These are phyloP conservation scores for Daldinia caldariorum DNA, from an alignment of 495 filamentous ascomycete species.

Conservation along the genomic window DNA sequence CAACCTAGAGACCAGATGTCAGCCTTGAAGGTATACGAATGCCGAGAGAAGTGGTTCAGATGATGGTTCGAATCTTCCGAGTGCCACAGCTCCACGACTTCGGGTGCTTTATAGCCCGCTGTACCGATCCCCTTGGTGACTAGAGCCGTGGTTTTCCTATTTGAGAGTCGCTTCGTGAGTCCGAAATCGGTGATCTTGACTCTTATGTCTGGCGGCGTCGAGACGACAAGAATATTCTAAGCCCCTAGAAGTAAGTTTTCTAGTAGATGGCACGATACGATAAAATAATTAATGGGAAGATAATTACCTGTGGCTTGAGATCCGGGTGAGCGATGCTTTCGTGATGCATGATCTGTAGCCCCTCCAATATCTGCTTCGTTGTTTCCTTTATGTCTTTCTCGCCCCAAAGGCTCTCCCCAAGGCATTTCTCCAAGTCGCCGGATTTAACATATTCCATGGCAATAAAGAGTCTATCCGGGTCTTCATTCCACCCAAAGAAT, in stretches of 20 bases:
- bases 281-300: neutral
- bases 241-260: neutral
- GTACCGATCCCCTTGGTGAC: neutral
- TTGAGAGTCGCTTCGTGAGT: neutral
- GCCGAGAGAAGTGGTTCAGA: neutral
- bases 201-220: neutral
- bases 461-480: neutral
- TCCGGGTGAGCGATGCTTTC: neutral
- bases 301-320: constrained; percentile 13
- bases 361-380: constrained; percentile 1
- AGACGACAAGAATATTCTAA: constrained; percentile 14
- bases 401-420: neutral
- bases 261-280: no score
- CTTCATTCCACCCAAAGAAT: constrained; percentile 8
- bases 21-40: neutral
- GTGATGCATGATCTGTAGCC: neutral
- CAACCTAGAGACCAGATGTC: constrained; percentile 14
- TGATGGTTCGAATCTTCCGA: neutral
- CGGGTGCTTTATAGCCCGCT: constrained; percentile 6
- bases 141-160: neutral
- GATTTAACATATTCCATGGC: constrained; percentile 3
- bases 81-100: neutral
- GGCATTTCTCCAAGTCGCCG: neutral
- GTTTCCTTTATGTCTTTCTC: neutral
- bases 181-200: constrained; percentile 14